Evolutionary conservation across 2,329 filamentous ascomycete species (phyloP).

Genomic region (Botrytis porri): DNA sequence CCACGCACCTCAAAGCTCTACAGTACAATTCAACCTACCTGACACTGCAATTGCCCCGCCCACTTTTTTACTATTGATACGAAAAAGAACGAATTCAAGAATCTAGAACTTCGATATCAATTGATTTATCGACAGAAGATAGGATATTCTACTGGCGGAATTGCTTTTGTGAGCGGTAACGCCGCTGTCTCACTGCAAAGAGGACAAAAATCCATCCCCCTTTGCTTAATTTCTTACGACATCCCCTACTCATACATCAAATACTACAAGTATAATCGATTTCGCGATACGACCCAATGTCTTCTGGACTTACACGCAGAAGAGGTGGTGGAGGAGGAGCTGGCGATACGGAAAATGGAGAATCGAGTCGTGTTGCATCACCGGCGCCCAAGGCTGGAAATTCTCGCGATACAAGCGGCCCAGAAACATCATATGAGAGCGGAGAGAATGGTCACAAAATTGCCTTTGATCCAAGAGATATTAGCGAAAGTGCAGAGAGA

Average conservation of each 20-base stretch:
- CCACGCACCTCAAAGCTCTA: slow-evolving; percentile 17
- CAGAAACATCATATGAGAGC: slow-evolving; percentile 84
- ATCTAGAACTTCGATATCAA: slow-evolving; percentile 3
- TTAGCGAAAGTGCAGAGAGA: slow-evolving; percentile 92
- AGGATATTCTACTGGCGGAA: slow-evolving; percentile 15
- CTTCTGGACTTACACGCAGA: slow-evolving; percentile 60
- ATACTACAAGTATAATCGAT: slow-evolving; percentile 18
- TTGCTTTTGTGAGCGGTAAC: slow-evolving; percentile 21
- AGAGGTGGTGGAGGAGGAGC: slow-evolving; percentile 64
- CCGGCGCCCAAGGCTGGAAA: slow-evolving; percentile 62
- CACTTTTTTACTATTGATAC: slow-evolving; percentile 18
- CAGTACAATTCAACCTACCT: slow-evolving; percentile 19
- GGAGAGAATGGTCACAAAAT: slow-evolving; percentile 98
- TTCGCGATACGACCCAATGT: slow-evolving; percentile 36
- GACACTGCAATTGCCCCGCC: slow-evolving; percentile 18
- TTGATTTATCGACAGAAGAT: background rate
- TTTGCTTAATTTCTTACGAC: slow-evolving; percentile 28
- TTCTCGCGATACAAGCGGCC: slow-evolving; percentile 53
- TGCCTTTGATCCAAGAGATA: slow-evolving; percentile 93
- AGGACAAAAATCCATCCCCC: slow-evolving; percentile 24
- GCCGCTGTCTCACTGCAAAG: slow-evolving; percentile 18
- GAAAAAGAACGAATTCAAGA: background rate
- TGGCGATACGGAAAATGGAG: slow-evolving; percentile 61
- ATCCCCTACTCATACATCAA: slow-evolving; percentile 24
- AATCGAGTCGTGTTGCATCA: slow-evolving; percentile 63